Conservation (phyloP, 768 basidiomycete genomes). For the Porphyrellus cyaneotinctus region DNA sequence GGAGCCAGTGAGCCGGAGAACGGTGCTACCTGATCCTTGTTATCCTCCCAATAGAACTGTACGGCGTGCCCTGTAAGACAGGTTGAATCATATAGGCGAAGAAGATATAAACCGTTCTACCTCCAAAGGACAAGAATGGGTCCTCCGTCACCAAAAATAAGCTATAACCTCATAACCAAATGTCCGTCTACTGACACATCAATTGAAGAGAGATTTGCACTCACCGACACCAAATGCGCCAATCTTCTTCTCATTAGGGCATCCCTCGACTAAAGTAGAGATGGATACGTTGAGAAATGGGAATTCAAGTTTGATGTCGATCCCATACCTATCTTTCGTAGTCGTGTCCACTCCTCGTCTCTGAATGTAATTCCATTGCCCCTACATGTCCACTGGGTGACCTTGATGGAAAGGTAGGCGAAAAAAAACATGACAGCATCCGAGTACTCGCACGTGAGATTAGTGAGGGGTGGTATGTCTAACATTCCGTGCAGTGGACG, state of each 20-base stretch:
- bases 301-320: not conserved
- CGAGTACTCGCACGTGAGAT: constrained; percentile 32
- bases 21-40: constrained; percentile 18
- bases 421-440: not conserved
- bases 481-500: too few relatives aligned
- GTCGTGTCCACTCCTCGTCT: constrained; percentile 80
- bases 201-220: not conserved
- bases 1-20: not conserved
- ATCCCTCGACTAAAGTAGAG: constrained; percentile 66
- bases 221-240: constrained; percentile 89
- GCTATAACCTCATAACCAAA: constrained; percentile 57
- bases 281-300: not conserved
- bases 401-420: constrained; percentile 36
- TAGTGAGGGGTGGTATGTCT: too few relatives aligned
- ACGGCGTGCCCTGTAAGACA: constrained; percentile 1
- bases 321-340: constrained; percentile 79
- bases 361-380: constrained; percentile 82
- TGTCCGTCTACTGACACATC: not conserved
- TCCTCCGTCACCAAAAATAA: constrained; percentile 65
- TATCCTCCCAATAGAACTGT: constrained; percentile 1
- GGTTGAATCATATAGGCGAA: not conserved
- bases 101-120: constrained; percentile 20
- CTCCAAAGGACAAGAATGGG: not conserved
- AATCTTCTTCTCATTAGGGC: constrained; percentile 92
- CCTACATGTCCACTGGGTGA: constrained; percentile 76